Base-by-base conservation (phyloP, 371 early-diverging fungal species). In the Mortierella sp. region DNA sequence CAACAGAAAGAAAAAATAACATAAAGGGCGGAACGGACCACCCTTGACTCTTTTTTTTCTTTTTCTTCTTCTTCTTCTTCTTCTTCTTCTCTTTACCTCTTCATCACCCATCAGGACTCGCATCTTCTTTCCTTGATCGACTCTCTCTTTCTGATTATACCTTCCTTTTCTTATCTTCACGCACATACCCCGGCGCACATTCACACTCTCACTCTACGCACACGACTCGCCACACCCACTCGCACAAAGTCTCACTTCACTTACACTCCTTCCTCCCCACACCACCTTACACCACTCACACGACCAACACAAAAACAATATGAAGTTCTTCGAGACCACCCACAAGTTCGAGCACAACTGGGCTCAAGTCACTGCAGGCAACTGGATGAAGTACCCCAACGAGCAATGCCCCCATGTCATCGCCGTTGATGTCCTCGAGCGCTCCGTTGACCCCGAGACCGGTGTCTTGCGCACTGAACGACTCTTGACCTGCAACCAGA, bases 311-410 rank as follows among this genome's bases (percentile, higher is more conserved):
- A n/a, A n/a, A n/a, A n/a, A n/a, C 72, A 78, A 42, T 70, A 97
- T 97, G 97, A 94, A 95, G 84, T 91, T 97, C 76, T 95, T 96
- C 77, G 92, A 95, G 87, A 90, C 92, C 38, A 84, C 92, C 38
- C 94, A 95, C 82, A 91, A 90, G 34, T 93, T 83, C 77, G 80
- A 87, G 75, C 95, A 97, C 90, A 91, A 94, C 78, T 99, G 98
- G 97, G 92, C 89, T 28, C 92, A 95, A 24, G 96, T 98, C 31
- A 97, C 98, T 31, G 91, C 94, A 19, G 99, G 97, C 65, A 95
- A 96, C 88, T 99, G 97, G 97, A 93, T 94, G 87, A 99, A 99
- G 90, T 99, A 99, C 89, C 99, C 99, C 11, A 99, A 99, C 88
- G 96, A 96, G 54, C 91, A 94, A 60, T 94, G 96, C 48, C 92